phyloP scores from a whole-genome alignment of 1,139 yeast species.

The Lodderomyces orthopsilosis region DNA sequence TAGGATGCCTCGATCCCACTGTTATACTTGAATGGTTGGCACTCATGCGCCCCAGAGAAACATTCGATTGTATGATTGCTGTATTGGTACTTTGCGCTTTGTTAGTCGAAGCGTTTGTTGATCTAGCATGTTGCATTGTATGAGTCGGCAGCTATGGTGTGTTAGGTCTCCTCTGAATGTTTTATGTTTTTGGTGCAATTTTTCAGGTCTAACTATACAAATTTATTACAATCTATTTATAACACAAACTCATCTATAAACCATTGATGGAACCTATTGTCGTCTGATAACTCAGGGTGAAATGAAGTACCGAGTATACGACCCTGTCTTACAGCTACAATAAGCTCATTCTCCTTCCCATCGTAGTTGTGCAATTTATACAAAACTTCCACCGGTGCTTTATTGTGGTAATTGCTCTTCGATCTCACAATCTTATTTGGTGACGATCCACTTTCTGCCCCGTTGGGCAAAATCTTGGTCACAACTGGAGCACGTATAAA shows the following conservation, averaged over 20 bases:
- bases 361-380: constrained; percentile 26
- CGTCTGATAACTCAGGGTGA: constrained; percentile 79
- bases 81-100: background rate
- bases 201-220: background rate
- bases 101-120: constrained; percentile 4
- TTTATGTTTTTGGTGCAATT: background rate
- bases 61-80: background rate
- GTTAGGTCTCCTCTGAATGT: no score
- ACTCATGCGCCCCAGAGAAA: constrained; percentile 16
- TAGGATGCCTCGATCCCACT: constrained; percentile 17
- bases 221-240: constrained; percentile 7
- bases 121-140: constrained; percentile 31
- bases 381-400: constrained; percentile 40
- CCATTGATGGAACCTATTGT: constrained; percentile 68
- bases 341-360: constrained; percentile 29
- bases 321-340: constrained; percentile 76
- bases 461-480: constrained; percentile 30
- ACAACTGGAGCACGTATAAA: constrained; percentile 83
- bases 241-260: constrained; percentile 58
- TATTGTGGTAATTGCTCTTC: constrained; percentile 25
- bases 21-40: constrained; percentile 23
- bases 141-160: no score
- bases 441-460: constrained; percentile 8
- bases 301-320: constrained; percentile 70
- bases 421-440: constrained; percentile 20